Percentiles rank a stretch among this genome's conserved stretches.
Conservation (phyloP, 768 basidiomycete species). For the Trametes villosa region DNA sequence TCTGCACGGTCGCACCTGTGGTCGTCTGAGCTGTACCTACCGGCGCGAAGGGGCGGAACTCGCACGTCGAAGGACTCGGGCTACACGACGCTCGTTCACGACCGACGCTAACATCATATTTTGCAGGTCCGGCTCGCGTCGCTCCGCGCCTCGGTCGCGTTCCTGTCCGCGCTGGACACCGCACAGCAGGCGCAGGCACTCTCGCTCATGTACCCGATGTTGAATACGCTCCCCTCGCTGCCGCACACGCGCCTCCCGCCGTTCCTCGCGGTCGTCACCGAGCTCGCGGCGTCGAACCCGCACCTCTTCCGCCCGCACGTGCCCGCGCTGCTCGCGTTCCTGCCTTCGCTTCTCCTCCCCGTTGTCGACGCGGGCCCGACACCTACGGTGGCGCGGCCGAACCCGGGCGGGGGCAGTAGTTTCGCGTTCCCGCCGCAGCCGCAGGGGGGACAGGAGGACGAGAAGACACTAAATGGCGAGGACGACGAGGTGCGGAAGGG, state of each 20-base stretch:
- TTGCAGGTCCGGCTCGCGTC: conserved; percentile 73
- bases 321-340: conserved; percentile 65
- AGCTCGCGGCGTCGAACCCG: conserved; percentile 69
- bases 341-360: conserved; percentile 74
- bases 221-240: conserved; percentile 70
- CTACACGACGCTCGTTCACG: no score
- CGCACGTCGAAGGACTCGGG: no score
- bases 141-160: conserved; percentile 69
- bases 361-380: conserved; percentile 55
- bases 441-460: conserved; percentile 39
- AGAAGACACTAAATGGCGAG: conserved; percentile 61
- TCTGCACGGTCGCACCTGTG: no score
- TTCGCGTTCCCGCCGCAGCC: conserved; percentile 51
- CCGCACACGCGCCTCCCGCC: conserved; percentile 57
- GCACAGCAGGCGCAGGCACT: conserved; percentile 64
- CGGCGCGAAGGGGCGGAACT: no score
- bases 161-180: conserved; percentile 64
- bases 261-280: conserved; percentile 71
- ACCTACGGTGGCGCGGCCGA: conserved; percentile 52
- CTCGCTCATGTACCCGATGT: conserved; percentile 69
- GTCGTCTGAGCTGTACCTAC: no score
- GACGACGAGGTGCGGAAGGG: conserved; percentile 70
- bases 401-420: conserved; percentile 38
- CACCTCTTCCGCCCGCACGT: conserved; percentile 78
- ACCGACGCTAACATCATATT: background rate